Base-by-base conservation (phyloP, 768 basidiomycete genomes). In the Leucocoprinus birnbaumii region DNA sequence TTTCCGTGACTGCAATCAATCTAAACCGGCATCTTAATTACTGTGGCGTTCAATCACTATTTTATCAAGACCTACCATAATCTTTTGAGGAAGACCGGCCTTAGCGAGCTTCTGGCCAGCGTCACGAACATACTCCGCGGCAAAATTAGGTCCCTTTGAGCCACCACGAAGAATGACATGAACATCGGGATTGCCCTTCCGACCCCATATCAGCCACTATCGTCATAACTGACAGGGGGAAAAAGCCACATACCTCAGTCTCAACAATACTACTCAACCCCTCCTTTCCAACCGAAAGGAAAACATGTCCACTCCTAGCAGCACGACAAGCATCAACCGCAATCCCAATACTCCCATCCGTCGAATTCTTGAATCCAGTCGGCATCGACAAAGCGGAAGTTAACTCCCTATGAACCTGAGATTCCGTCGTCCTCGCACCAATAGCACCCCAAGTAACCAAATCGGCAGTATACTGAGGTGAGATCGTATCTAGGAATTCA, bases 321-420 rank as follows among this genome's bases (percentile, higher is more conserved):
- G 96, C 91, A 34, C 94, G 84, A 71, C 95, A 98, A 2, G 96
- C 96, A 70, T 99, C 95, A 43, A 98, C 81, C 0, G 97, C 95
- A 59, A 98, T 90, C 47, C 86, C 84, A 41, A 96, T 83, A 25
- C 86, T 87, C 37, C 97, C 97, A 62, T 98, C 97, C 1, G 96
- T 98, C 10, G 91, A 91, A 64, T 99, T 99, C 74, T 99, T 99
- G 84, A 99, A 98, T 7, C 97, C 97, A 3, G 94, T 93, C 2
- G 91, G 89, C 90, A 96, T 94, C 14, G 90, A 92, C n/a, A 96
- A 76, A 1, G 86, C 91, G 4, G 86, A 89, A 9, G 84, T 83
- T 14, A 96, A 78, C 70, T 96, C 94, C 44, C 94, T 86, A 66
- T 96, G 94, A 14, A 96, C 91, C 67, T 96, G 89, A 3, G 89